Evolutionary conservation across 139 green algal genomes (phyloP), one percentile per base, ranked within the genome.

Genomic region (Coelastrella sp.): DNA sequence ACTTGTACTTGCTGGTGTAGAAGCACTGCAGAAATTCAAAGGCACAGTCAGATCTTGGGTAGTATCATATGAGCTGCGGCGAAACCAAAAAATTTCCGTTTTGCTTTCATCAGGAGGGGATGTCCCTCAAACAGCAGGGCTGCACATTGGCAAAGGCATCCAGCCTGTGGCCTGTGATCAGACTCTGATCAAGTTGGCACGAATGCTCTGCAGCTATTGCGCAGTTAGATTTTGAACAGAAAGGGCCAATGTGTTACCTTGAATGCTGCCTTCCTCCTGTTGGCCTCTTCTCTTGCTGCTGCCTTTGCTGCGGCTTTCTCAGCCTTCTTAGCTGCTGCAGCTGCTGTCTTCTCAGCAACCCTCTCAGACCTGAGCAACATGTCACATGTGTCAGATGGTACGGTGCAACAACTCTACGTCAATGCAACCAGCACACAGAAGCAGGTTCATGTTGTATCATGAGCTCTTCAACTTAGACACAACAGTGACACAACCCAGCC

Each of bases 221-320:
- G 35, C 35, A 49, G 3, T 49, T 49, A 3, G 35, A 3, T 49
- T 49, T 49, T 49, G 1, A 49, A 22, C 65, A 73, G 65, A 73
- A 73, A 17, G 19, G 15, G 22, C 20, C 22, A 27, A 25, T 4
- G 22, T 27, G 19, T 17, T 59, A 59, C 25, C 25, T 81, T 57
- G 27, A 59, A 81, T 22, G 74, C 25, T 59, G 74, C 25, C 24
- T 81, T 76, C 19, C 19, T 76, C 68, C 68, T 76, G 68, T 76
- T 76, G 15, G 79, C 79, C 20, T 68, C 61, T 24, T 85, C 79
- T 22, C 63, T 83, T 19, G 78, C 78, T 63, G 78, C 78, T 83
- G 78, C 78, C 35, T 83, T 83, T 19, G 78, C 78, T 63, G 78
- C 78, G 63, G 78, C 78, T 22, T 83, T 83, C 78, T 83, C 78